Base-by-base conservation (phyloP, 805 yeast genomes). In the Kregervanrija pseudodelftensis region DNA sequence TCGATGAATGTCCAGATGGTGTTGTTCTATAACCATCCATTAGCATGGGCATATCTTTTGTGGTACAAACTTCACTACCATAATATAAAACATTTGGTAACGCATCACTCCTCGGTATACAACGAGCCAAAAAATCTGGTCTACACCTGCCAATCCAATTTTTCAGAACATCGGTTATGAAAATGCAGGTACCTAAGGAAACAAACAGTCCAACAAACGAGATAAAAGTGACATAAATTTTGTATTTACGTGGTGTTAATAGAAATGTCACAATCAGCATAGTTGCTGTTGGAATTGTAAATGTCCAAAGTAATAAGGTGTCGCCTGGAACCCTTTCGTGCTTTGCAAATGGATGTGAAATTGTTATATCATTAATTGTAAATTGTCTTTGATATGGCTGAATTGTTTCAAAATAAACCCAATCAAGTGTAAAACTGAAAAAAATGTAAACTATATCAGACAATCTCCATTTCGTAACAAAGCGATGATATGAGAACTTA, bases 91-190 rank as follows among this genome's bases (percentile, higher is more conserved):
- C 66, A 53, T 77, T 68, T 14, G 66, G 53, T 1, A 89, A 82
- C 0, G 90, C 73, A 41, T 68, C 80, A 1, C 64, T 62, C 31
- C 65, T 67, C 4, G 96, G 96, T 15, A 72, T 59, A 62, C 98
- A 91, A 53, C 98, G 74, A 5, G 89, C 86, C 42, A 91, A 64
- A 59, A 90, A 86, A 64, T 91, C 99, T 0, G 99, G 99, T 48
- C 99, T 72, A 49, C 83, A 86, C 58, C 96, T 76, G 4, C 96
- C 97, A 44, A 91, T 77, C 79, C 85, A 79, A 58, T 83, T 80
- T 66, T 91, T 91, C 48, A 87, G 60, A 12, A 81, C 67, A 56
- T 87, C 87, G 3, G 95, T 86, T 42, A 84, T 56, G 30, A 82
- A 67, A 36, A 79, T 71, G 30, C 85, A 78, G 11, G 80, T 64